Percentiles rank a stretch among this genome's conserved stretches.
Evolutionary conservation across 2,329 filamentous ascomycete species (phyloP).

Genomic region (Monilinia fructicola): DNA sequence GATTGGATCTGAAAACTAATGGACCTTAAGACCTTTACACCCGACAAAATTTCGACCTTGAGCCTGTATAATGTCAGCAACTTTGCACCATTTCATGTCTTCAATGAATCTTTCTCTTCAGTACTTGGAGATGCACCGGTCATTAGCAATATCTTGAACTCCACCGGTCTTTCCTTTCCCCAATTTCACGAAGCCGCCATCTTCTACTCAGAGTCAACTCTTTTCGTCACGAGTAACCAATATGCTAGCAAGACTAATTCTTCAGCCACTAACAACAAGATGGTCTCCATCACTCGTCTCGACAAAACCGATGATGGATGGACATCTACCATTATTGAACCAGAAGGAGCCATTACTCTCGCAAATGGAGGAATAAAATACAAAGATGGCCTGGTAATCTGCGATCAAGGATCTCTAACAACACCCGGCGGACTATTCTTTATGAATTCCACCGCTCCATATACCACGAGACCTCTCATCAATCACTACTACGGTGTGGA

Average conservation of each 20-base stretch:
- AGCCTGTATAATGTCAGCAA: slow-evolving; percentile 23
- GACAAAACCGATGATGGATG: slow-evolving; percentile 49
- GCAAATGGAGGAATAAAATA: slow-evolving; percentile 30
- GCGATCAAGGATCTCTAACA: slow-evolving; percentile 29
- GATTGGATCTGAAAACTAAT: background rate
- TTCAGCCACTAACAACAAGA: slow-evolving; percentile 26
- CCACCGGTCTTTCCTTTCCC: slow-evolving; percentile 50
- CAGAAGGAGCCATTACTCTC: slow-evolving; percentile 21
- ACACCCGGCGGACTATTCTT: slow-evolving; percentile 26
- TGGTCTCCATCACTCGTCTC: slow-evolving; percentile 24
- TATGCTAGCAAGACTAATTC: slow-evolving; percentile 43
- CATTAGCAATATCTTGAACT: slow-evolving; percentile 41
- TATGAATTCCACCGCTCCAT: slow-evolving; percentile 28
- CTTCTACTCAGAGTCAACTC: slow-evolving; percentile 47
- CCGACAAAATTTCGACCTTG: slow-evolving; percentile 9
- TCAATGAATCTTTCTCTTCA: slow-evolving; percentile 51
- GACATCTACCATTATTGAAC: slow-evolving; percentile 22
- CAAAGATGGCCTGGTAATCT: slow-evolving; percentile 29
- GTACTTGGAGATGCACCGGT: slow-evolving; percentile 46
- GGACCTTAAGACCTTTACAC: slow-evolving; percentile 11
- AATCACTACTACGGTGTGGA: slow-evolving; percentile 59
- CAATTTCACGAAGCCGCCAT: slow-evolving; percentile 57
- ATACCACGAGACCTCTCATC: slow-evolving; percentile 46
- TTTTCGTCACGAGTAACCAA: slow-evolving; percentile 48
- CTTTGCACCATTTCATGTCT: slow-evolving; percentile 45